Conservation (phyloP, 2,329 filamentous ascomycete species). For the Penicillium occitanis region DNA sequence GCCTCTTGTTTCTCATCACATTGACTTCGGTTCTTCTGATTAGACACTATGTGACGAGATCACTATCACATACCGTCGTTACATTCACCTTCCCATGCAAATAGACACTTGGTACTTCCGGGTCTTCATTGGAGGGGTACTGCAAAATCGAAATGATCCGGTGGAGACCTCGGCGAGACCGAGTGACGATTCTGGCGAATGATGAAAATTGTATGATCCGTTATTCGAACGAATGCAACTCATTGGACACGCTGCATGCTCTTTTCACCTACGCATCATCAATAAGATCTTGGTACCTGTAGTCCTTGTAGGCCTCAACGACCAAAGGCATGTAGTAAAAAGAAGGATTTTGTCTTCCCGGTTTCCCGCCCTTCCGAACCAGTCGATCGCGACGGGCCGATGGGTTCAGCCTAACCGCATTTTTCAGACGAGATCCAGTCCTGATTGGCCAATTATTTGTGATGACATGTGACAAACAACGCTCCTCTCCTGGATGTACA, state of each 20-base stretch:
- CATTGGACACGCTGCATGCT: background rate
- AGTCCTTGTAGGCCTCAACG: background rate
- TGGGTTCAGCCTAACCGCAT: conserved; percentile 7
- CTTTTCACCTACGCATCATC: background rate
- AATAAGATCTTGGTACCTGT: background rate
- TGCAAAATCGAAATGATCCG: background rate
- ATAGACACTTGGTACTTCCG: background rate
- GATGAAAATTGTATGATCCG: background rate
- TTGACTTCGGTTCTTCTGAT: background rate
- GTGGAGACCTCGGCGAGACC: conserved; percentile 11
- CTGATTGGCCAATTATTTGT: background rate
- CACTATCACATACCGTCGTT: conserved; percentile 6
- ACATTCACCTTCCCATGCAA: background rate
- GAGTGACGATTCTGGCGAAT: background rate
- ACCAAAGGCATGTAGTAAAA: conserved; percentile 13
- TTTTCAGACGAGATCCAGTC: background rate
- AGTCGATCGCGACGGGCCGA: conserved; percentile 20
- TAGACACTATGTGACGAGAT: background rate
- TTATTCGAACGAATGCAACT: background rate
- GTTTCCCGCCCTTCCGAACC: conserved; percentile 19
- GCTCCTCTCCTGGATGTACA: background rate
- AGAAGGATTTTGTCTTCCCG: conserved; percentile 15
- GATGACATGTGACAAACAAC: conserved; percentile 12
- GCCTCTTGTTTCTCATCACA: background rate
- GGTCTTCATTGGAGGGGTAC: background rate